Percentiles rank a stretch among this genome's conserved stretches.
These are phyloP conservation scores for Picea abies DNA, from an alignment of 83 land plant species.

Conservation along the genomic window DNA sequence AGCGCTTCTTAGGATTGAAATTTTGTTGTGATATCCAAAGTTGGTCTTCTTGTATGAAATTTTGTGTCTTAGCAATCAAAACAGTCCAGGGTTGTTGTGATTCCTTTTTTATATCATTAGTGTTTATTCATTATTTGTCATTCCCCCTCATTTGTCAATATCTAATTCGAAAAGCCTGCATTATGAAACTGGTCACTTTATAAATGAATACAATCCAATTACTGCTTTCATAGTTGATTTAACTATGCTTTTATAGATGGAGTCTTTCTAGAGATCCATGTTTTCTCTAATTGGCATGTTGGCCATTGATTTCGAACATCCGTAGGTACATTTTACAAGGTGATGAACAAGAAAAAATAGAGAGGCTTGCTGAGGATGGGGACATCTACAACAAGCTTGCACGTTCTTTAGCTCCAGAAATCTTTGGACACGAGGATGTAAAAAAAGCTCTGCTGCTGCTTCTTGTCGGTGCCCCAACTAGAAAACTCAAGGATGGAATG, in stretches of 20 bases:
- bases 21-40: no score
- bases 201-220: no score
- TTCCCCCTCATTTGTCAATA: background rate
- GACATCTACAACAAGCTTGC: constrained; percentile 92
- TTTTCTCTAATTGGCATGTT: background rate
- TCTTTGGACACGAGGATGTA: constrained; percentile 99
- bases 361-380: constrained; percentile 84
- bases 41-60: background rate
- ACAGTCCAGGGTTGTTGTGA: no score
- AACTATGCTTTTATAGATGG: background rate
- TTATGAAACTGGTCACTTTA: background rate
- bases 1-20: background rate
- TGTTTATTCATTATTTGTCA: background rate
- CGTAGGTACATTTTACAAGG: constrained; percentile 81
- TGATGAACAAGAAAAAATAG: constrained; percentile 85
- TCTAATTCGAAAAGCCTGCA: no score
- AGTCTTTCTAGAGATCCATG: background rate
- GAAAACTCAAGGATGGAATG: constrained; percentile 96
- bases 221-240: background rate
- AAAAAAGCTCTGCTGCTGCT: constrained; percentile 94
- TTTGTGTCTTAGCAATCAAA: background rate
- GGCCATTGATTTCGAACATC: no score
- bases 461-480: constrained; percentile 96
- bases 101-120: no score
- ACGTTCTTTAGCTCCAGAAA: constrained; percentile 94